phyloP scores from a whole-genome alignment of 495 filamentous ascomycete genomes.

The Entonaema liquescens region DNA sequence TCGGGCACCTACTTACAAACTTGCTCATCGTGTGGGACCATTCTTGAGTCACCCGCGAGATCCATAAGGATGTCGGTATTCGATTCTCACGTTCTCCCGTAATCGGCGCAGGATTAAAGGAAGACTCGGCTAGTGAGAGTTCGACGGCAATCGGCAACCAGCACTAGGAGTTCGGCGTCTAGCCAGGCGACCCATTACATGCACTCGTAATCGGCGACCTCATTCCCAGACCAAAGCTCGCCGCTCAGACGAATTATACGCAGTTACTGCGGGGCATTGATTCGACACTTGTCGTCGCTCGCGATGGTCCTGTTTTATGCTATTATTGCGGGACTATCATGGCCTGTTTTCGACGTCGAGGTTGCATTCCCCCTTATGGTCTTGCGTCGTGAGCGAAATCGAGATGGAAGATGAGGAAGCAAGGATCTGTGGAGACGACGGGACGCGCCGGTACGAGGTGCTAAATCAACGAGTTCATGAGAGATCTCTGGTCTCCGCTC shows the following conservation, averaged over 20 bases:
- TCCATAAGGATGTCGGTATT: conserved; percentile 10
- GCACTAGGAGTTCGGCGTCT: neutral
- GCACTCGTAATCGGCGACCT: conserved; percentile 36
- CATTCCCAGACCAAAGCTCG: neutral
- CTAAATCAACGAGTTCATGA: conserved; percentile 18
- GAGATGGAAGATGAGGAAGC: neutral
- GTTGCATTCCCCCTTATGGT: neutral
- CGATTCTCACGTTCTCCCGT: conserved; percentile 4
- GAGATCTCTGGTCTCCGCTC: conserved; percentile 2
- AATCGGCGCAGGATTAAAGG: conserved; percentile 9
- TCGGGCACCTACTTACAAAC: conserved; percentile 16
- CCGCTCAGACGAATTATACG: neutral
- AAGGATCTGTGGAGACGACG: conserved; percentile 1
- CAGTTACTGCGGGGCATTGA: conserved; percentile 7
- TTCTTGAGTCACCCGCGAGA: neutral
- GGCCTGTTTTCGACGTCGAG: conserved; percentile 1
- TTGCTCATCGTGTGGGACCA: conserved; percentile 26
- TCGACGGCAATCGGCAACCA: conserved; percentile 1
- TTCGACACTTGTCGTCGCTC: neutral
- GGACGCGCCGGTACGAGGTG: neutral
- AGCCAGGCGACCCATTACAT: conserved; percentile 3
- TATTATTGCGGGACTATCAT: neutral
- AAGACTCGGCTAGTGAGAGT: too few species aligned
- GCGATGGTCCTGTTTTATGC: neutral
- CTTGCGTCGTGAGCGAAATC: conserved; percentile 3